Base-by-base conservation (phyloP, 2,329 filamentous ascomycete genomes). In the Elsinoe ampelina region DNA sequence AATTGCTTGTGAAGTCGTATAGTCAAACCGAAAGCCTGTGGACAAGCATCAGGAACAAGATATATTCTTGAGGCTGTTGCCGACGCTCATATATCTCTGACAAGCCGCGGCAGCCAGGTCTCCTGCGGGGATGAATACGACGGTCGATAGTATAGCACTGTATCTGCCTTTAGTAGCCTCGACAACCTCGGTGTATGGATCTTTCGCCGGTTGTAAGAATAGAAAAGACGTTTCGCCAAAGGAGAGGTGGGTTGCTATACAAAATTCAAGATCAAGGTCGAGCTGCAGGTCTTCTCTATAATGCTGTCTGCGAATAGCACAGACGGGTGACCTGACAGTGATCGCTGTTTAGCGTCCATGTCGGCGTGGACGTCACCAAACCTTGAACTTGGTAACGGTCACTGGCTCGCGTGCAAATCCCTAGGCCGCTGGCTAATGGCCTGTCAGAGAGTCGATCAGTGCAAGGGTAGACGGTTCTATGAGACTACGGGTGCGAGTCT, bases 301-400 rank as follows among this genome's bases (percentile, higher is more conserved):
- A 34, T 50, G 30, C 26, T 34, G 34, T 50, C 45, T 30, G 32
- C 17, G 26, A 50, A 50, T 50, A 50, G 45, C 45, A 50, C 45
- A 50, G 45, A 50, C 45, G 45, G 15, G 13, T 15, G 13, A 50
- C 45, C 32, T 50, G 45, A 50, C 45, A 50, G 45, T 15, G 45
- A 50, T 34, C 45, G 45, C 45, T 35, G 32, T 35, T 50, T 50
- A 50, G 45, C 45, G 22, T 26, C 26, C 26, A 26, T 50, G 45
- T 30, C 45, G 32, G 32, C 30, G 45, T 26, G 26, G 34, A 50
- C n/a, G 26, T 50, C 45, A 50, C 45, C 12, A 35, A 50, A 30
- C 30, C 45, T 35, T 15, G 17, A 26, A 15, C 6, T 19, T 6
- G 26, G 45, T 3, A 34, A 15, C 15, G 17, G 26, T 15, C 26